A percentile compares a stretch with the other conserved stretches of the same genome.
These are phyloP conservation scores for Plasmodium coatneyi DNA, from an alignment of 169 alveolate genomes.

Conservation along the genomic window DNA sequence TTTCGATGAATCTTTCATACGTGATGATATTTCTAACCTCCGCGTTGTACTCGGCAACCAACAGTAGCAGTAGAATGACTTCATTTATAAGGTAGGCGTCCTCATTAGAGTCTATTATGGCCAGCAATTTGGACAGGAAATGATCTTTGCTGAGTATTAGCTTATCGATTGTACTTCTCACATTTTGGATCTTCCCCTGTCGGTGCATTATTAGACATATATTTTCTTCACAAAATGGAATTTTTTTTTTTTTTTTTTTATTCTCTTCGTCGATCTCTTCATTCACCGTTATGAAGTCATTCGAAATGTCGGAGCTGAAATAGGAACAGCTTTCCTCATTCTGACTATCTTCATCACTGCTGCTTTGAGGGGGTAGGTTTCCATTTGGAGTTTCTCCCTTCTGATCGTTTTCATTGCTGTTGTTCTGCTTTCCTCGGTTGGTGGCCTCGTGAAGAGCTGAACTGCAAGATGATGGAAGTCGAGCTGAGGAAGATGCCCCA, in stretches of 20 bases:
- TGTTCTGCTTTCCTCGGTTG: background rate
- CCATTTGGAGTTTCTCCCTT: background rate
- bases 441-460: background rate
- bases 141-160: conserved; percentile 30
- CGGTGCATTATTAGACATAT: conserved; percentile 31
- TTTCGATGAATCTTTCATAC: conserved; percentile 46
- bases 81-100: conserved; percentile 69
- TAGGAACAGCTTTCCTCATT: background rate
- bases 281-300: conserved; percentile 9
- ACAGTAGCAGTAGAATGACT: conserved; percentile 23
- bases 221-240: conserved; percentile 39
- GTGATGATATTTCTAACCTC: conserved; percentile 61
- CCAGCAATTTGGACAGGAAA: conserved; percentile 21
- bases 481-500: background rate
- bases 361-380: background rate
- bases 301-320: conserved; percentile 33
- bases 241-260: conserved; percentile 25
- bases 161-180: conserved; percentile 42
- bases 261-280: conserved; percentile 6
- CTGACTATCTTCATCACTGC: background rate
- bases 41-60: conserved; percentile 8
- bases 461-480: background rate
- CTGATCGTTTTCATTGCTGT: background rate
- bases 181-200: conserved; percentile 10
- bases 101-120: conserved; percentile 24